These are phyloP conservation scores for Aspergillus sparsus DNA, from an alignment of 495 filamentous ascomycete genomes.

Conservation along the genomic window DNA sequence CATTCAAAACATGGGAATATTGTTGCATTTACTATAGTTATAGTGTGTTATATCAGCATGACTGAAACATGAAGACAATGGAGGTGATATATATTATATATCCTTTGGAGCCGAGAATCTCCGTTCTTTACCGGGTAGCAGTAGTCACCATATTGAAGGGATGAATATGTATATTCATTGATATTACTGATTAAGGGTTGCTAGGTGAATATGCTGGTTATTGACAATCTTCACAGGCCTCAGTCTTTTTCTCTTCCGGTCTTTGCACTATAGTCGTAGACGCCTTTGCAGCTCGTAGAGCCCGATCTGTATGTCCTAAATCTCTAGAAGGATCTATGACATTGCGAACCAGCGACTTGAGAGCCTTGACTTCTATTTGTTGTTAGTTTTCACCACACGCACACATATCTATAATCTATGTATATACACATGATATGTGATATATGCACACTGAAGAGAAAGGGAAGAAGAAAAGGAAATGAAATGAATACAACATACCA, in stretches of 20 bases:
- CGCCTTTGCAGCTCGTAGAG: conserved; percentile 30
- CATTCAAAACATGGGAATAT: conserved; percentile 11
- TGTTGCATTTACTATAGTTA: conserved; percentile 11
- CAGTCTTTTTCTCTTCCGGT: conserved; percentile 7
- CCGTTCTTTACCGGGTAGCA: no score
- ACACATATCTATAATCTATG: not conserved
- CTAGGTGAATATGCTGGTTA: conserved; percentile 18
- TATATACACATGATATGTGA: not conserved
- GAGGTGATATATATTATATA: conserved; percentile 15
- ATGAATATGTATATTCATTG: no score
- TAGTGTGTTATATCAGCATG: conserved; percentile 20
- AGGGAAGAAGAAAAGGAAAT: conserved; percentile 14
- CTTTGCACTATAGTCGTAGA: not conserved
- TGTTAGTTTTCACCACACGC: not conserved
- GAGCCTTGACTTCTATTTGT: conserved; percentile 70
- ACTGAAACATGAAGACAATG: conserved; percentile 18
- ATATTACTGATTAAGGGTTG: no score
- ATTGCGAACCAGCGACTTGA: conserved; percentile 89
- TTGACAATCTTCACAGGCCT: conserved; percentile 51
- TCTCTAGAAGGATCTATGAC: conserved; percentile 73
- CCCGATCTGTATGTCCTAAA: conserved; percentile 79
- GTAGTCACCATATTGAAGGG: no score
- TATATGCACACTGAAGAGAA: conserved; percentile 5
- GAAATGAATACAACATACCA: conserved; percentile 53
- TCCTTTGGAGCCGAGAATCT: no score